Evolutionary conservation across 1,284 basidiomycete genomes (phyloP), one percentile per base, ranked within the genome.

Genomic region (Trichosporon sp.): DNA sequence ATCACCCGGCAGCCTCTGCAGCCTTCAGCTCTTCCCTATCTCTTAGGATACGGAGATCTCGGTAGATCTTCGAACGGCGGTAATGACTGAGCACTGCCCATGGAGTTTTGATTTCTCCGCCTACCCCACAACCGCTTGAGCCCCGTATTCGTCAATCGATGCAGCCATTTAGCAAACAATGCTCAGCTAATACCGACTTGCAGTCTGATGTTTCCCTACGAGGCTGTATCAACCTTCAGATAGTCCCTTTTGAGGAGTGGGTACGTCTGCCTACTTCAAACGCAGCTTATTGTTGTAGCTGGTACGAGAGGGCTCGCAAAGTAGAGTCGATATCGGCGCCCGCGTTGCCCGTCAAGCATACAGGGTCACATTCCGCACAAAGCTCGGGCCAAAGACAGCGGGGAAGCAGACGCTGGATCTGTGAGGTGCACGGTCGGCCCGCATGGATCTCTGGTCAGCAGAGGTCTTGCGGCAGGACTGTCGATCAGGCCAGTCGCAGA

Each of bases 1-100:
- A 54, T 54, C 51, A 26, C 19, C 51, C 21, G 51, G 51, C n/a
- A 54, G 51, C 51, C 51, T 54, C n/a, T 7, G 51, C 43, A 46
- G 43, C 43, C 43, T 26, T 19, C n/a, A 10, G n/a, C 11, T 19
- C 7, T 54, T 26, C n/a, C 21, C 51, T 26, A 21, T 54, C 21
- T 54, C 4, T 54, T 4, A 54, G 21, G 10, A 54, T 26, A 54
- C 19, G 21, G 19, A 21, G 51, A 54, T 54, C 51, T 54, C 51
- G 51, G 51, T 16, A 54, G 21, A 54, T 54, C n/a, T 54, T 19
- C 51, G 51, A 26, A 26, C 8, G 16, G 51, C 51, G 19, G 51
- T 8, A 54, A 51, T 12, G 48, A 16, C n/a, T 19, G 5, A 19
- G 48, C 16, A 16, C n/a, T 21, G 48, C n/a, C 21, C 51, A 54